These are phyloP conservation scores for Phialophora verrucosa DNA, from an alignment of 2,329 filamentous ascomycete species.

Conservation along the genomic window DNA sequence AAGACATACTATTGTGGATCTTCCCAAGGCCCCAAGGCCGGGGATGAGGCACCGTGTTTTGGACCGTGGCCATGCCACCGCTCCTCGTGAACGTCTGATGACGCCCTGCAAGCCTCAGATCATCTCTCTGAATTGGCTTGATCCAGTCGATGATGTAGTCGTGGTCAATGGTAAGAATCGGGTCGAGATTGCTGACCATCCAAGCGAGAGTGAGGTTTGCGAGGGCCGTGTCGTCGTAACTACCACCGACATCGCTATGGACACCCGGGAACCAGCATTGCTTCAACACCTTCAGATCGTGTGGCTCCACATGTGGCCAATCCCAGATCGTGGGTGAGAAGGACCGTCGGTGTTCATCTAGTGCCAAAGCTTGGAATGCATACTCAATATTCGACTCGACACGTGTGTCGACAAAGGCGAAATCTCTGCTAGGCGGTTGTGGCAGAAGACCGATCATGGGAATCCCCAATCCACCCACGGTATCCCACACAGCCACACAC, in stretches of 20 bases:
- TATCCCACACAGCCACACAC: slow-evolving; percentile 45
- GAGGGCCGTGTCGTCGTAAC: slow-evolving; percentile 56
- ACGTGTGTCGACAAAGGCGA: slow-evolving; percentile 44
- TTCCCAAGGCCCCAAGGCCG: slow-evolving; percentile 40
- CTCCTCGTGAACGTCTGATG: slow-evolving; percentile 21
- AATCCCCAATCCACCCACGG: slow-evolving; percentile 44
- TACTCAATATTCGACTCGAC: slow-evolving; percentile 44
- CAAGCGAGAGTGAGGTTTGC: slow-evolving; percentile 57
- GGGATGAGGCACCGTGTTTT: slow-evolving; percentile 21
- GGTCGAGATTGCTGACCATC: slow-evolving; percentile 55
- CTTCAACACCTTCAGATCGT: slow-evolving; percentile 44
- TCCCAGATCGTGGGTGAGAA: slow-evolving; percentile 45
- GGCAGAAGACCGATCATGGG: slow-evolving; percentile 41
- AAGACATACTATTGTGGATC: slow-evolving; percentile 39
- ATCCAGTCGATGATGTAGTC: slow-evolving; percentile 36
- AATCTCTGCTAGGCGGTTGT: slow-evolving; percentile 40
- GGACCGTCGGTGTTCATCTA: slow-evolving; percentile 43
- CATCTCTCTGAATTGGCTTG: slow-evolving; percentile 23
- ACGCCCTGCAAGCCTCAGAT: slow-evolving; percentile 7
- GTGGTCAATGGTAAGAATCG: slow-evolving; percentile 37
- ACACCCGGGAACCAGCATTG: slow-evolving; percentile 57
- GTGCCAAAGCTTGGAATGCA: slow-evolving; percentile 45
- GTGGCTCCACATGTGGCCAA: slow-evolving; percentile 41
- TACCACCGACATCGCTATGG: slow-evolving; percentile 56
- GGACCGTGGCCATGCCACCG: slow-evolving; percentile 23